Evolutionary conservation across 2,329 filamentous ascomycete species (phyloP).

Genomic region (Nannizzia gypsea): DNA sequence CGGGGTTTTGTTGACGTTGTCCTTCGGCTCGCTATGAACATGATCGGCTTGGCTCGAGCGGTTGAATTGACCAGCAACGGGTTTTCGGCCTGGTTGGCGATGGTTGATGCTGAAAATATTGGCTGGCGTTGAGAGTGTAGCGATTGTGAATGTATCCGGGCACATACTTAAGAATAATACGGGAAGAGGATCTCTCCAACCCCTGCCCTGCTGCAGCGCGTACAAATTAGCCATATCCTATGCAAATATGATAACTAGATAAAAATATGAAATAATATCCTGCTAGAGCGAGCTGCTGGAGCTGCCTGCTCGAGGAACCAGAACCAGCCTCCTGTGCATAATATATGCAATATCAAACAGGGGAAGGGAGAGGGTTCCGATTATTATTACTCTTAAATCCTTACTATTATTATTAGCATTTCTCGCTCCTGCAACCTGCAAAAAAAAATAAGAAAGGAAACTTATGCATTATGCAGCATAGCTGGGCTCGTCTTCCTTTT

Average conservation of each 20-base stretch:
- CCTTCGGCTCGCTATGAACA: neutral
- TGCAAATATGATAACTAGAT: neutral
- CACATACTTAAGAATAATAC: neutral
- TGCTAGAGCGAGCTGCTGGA: too few species aligned
- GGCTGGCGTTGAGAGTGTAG: neutral
- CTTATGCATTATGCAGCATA: neutral
- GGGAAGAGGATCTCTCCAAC: neutral
- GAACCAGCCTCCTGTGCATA: neutral
- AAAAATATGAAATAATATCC: too few species aligned
- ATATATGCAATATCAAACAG: neutral
- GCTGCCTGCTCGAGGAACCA: neutral
- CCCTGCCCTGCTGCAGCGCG: neutral
- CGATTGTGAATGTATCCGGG: neutral
- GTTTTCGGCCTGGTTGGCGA: neutral
- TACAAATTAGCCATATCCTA: neutral
- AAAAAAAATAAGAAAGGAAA: neutral
- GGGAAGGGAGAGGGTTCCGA: neutral
- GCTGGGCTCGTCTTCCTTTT: neutral
- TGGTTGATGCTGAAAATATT: too few species aligned
- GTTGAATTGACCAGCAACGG: neutral
- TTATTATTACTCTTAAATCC: neutral
- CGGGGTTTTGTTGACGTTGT: neutral
- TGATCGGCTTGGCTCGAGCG: neutral
- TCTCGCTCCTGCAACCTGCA: neutral
- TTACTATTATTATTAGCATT: too few species aligned